These are phyloP conservation scores for Tetrahymena elliotti DNA, from an alignment of 73 alveolate species.

Conservation along the genomic window DNA sequence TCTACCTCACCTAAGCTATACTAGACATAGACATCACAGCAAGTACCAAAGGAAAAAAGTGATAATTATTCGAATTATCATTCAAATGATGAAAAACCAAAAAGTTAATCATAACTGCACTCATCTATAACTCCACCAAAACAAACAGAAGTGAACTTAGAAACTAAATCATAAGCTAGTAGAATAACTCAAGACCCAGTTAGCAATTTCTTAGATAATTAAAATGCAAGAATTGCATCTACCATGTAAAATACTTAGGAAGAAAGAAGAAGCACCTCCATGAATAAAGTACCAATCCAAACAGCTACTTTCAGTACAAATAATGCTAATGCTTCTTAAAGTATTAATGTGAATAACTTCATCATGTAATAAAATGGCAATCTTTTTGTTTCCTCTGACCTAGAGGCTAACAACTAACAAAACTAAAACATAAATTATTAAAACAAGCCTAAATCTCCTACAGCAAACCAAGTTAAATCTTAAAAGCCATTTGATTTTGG, in stretches of 20 bases:
- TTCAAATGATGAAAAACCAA: neutral
- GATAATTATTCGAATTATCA: neutral
- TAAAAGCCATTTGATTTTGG: neutral
- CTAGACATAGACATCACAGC: neutral
- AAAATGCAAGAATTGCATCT: neutral
- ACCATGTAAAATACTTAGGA: neutral
- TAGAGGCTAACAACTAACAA: neutral
- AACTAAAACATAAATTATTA: neutral
- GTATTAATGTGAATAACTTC: neutral
- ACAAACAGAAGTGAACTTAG: neutral
- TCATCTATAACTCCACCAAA: neutral
- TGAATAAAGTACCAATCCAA: neutral
- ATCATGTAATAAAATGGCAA: neutral
- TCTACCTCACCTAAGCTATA: neutral
- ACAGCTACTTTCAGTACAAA: neutral
- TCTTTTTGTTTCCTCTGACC: neutral
- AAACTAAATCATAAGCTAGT: neutral
- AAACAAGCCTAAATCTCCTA: neutral
- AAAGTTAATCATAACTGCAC: neutral
- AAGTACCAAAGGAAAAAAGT: neutral
- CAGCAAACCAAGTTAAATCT: neutral
- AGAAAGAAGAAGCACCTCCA: neutral
- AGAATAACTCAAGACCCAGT: neutral
- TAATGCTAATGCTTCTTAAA: neutral
- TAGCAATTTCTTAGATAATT: neutral